Evolutionary conservation across 2,329 filamentous ascomycete genomes (phyloP).

Genomic region (Dryadomyces sulphureus): DNA sequence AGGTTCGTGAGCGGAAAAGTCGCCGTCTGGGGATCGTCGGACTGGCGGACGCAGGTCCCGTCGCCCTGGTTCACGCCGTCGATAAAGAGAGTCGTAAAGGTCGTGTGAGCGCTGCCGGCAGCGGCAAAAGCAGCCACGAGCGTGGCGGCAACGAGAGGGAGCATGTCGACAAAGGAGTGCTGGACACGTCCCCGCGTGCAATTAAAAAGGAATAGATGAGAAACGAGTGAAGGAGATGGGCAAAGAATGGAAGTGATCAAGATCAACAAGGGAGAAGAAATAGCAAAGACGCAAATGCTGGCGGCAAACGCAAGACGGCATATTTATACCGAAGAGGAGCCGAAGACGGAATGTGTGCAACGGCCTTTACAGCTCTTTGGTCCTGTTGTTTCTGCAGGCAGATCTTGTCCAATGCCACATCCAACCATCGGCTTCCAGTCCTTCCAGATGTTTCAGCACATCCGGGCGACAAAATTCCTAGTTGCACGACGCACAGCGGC

Average conservation of each 20-base stretch:
- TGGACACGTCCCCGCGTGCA: neutral
- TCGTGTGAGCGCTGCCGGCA: slow-evolving; percentile 38
- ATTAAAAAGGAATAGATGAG: neutral
- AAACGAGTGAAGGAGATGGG: neutral
- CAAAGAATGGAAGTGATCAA: neutral
- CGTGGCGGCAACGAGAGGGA: neutral
- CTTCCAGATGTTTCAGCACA: too few species aligned
- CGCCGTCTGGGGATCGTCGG: slow-evolving; percentile 31
- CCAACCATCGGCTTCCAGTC: too few species aligned
- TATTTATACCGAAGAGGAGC: neutral
- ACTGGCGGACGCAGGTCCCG: slow-evolving; percentile 57
- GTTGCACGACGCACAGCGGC: too few species aligned
- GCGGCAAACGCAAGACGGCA: neutral
- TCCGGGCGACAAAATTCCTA: too few species aligned
- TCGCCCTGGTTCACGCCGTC: slow-evolving; percentile 51
- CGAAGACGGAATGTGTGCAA: neutral
- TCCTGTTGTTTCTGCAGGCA: too few species aligned
- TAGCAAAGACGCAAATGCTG: neutral
- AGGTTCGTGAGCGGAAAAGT: slow-evolving; percentile 45
- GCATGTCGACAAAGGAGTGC: neutral
- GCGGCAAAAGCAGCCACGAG: slow-evolving; percentile 18
- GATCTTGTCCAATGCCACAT: too few species aligned
- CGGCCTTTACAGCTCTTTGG: too few species aligned
- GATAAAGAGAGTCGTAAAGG: slow-evolving; percentile 49
- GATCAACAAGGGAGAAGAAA: neutral